phyloP scores from a whole-genome alignment of 2,329 filamentous ascomycete genomes.

The Colletotrichum australisinense region DNA sequence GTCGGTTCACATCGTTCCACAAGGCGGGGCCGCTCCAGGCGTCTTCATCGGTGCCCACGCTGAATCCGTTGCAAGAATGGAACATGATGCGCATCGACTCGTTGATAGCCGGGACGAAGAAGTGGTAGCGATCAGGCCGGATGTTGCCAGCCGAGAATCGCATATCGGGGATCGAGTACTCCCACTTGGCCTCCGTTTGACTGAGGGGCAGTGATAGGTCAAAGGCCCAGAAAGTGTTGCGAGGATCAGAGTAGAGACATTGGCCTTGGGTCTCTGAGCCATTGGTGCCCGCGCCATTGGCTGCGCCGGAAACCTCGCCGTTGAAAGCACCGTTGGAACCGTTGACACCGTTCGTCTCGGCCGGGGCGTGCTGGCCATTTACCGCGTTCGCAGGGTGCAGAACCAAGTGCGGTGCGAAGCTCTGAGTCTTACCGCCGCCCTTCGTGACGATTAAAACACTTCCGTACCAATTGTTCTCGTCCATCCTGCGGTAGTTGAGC shows the following conservation, averaged over 20 bases:
- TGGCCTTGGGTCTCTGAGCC: slow-evolving; percentile 57
- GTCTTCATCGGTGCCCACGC: slow-evolving; percentile 84
- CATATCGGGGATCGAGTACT: slow-evolving; percentile 79
- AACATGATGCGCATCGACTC: slow-evolving; percentile 99
- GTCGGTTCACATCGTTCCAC: slow-evolving; percentile 93
- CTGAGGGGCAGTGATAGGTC: slow-evolving; percentile 82
- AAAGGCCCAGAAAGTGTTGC: slow-evolving; percentile 94
- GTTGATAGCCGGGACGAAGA: slow-evolving; percentile 85
- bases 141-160: slow-evolving; percentile 65
- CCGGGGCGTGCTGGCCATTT: slow-evolving; percentile 32
- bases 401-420: slow-evolving; percentile 68
- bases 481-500: slow-evolving; percentile 82
- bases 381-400: slow-evolving; percentile 57
- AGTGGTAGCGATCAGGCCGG: slow-evolving; percentile 72
- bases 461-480: slow-evolving; percentile 79
- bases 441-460: slow-evolving; percentile 87
- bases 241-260: slow-evolving; percentile 73
- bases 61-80: slow-evolving; percentile 98
- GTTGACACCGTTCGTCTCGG: slow-evolving; percentile 43
- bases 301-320: slow-evolving; percentile 41
- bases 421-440: slow-evolving; percentile 72
- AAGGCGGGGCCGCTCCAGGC: slow-evolving; percentile 91
- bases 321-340: slow-evolving; percentile 46
- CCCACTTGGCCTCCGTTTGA: slow-evolving; percentile 77
- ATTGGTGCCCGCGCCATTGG: slow-evolving; percentile 34